Base-by-base conservation (phyloP, 257 asterid species). In the Solanum paucissectum region DNA sequence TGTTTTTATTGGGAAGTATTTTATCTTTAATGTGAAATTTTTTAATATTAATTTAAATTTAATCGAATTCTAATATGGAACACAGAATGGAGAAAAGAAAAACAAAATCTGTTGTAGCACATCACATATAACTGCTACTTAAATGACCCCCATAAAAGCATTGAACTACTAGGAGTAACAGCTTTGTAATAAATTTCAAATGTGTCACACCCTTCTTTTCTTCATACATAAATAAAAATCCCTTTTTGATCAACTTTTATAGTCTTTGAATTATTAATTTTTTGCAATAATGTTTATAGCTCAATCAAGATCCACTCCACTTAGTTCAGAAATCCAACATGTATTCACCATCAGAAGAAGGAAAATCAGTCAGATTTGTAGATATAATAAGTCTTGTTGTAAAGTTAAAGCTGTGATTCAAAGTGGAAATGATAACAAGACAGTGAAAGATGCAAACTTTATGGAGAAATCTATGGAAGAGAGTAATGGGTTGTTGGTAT, bases 321-420 rank as follows among this genome's bases (percentile, higher is more conserved):
- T 92, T 10, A 71, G 88, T 77, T 87, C 90, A 62, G 55, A 87
- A 52, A 84, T 87, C 32, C 88, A 90, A 18, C 88, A 86, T 86
- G 79, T 62, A n/a, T 11, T 92, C 81, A 20, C 37, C 84, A 32
- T 75, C 36, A 32, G 91, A 64, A 92, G 89, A 60, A 60, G 68
- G 9, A 75, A 23, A 18, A 10, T 82, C 11, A 81, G 33, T 40
- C 81, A 74, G 76, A 89, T 89, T 42, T 72, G 86, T 36, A 88
- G 91, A 60, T 72, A 87, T 86, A 77, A 87, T 86, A 77, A 9
- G 77, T 71, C 77, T 71, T 71, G 38, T 71, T 86, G 89, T 20
- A 89, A 64, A 40, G 73, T 46, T 60, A 91, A 93, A 90, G 96
- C 98, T 6, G 96, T 93, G 90, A 93, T 96, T 92, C 95, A 94